phyloP scores from a whole-genome alignment of 495 filamentous ascomycete species.

The Xylaria longipes region DNA sequence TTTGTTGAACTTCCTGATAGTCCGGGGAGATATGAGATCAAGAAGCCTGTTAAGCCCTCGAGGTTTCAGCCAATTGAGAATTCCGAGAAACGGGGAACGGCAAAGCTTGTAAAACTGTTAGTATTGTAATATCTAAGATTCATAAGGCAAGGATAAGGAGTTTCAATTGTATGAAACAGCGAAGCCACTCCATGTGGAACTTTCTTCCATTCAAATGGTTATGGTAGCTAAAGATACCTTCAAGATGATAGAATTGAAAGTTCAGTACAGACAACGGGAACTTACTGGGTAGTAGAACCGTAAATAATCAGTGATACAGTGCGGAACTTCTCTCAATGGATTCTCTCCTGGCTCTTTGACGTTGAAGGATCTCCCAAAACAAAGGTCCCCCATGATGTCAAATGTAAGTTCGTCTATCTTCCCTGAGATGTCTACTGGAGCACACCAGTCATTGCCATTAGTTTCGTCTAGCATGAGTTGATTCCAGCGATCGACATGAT shows the following conservation, averaged over 20 bases:
- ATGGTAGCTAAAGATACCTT: not conserved
- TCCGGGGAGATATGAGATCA: not conserved
- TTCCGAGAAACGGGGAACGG: conserved; percentile 21
- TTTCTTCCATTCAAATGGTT: not conserved
- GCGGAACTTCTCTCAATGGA: conserved; percentile 31
- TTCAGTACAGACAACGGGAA: not conserved
- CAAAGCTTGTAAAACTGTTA: conserved; percentile 21
- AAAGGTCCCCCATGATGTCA: conserved; percentile 55
- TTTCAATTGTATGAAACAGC: too few species aligned
- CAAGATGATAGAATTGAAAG: not conserved
- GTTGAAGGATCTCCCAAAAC: conserved; percentile 61
- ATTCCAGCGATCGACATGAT: conserved; percentile 44
- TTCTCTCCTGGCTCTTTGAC: conserved; percentile 46
- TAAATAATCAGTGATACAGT: conserved; percentile 32
- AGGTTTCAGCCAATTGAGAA: conserved; percentile 31
- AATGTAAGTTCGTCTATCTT: conserved; percentile 33
- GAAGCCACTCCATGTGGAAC: too few species aligned
- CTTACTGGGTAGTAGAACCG: conserved; percentile 36
- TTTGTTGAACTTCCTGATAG: conserved; percentile 10
- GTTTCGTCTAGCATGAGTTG: conserved; percentile 31
- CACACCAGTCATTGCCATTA: conserved; percentile 30
- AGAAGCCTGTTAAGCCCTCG: conserved; percentile 27
- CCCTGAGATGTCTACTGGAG: conserved; percentile 34
- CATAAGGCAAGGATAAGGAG: not conserved
- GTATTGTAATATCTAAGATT: not conserved